These are phyloP conservation scores for Gaeumannomyces tritici DNA, from an alignment of 2,329 filamentous ascomycete species.

Conservation along the genomic window DNA sequence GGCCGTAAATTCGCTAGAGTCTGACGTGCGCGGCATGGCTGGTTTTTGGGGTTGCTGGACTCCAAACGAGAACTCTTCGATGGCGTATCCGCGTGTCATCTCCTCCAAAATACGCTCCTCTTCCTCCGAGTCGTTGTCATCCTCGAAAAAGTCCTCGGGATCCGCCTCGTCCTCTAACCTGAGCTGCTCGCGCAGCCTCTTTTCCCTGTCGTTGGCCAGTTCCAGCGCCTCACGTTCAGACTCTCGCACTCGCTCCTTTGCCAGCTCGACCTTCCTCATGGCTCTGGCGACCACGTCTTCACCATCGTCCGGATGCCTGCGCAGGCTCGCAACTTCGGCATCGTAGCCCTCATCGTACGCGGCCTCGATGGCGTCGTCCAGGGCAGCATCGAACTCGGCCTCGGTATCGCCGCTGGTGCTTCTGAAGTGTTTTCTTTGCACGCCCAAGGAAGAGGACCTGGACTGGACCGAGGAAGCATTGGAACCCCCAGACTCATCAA, in stretches of 20 bases:
- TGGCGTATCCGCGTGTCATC: slow-evolving; percentile 73
- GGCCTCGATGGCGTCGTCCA: slow-evolving; percentile 92
- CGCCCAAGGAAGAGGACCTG: slow-evolving; percentile 59
- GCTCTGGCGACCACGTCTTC: slow-evolving; percentile 41
- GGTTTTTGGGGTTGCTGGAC: slow-evolving; percentile 55
- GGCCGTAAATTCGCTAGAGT: slow-evolving; percentile 69
- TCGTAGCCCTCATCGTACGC: slow-evolving; percentile 91
- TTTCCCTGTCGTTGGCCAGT: slow-evolving; percentile 50
- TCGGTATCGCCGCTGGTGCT: slow-evolving; percentile 64
- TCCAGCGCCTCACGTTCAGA: slow-evolving; percentile 62
- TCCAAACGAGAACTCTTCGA: slow-evolving; percentile 75
- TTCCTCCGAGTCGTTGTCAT: slow-evolving; percentile 56
- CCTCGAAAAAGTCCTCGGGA: slow-evolving; percentile 48
- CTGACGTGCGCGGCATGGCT: slow-evolving; percentile 65
- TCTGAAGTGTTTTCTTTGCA: slow-evolving; percentile 61
- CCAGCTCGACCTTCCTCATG: slow-evolving; percentile 59
- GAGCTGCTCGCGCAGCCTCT: slow-evolving; percentile 31
- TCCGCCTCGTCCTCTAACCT: slow-evolving; percentile 38
- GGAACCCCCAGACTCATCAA: slow-evolving; percentile 74
- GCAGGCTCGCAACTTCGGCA: slow-evolving; percentile 22
- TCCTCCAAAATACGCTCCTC: slow-evolving; percentile 77
- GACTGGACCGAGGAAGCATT: slow-evolving; percentile 70
- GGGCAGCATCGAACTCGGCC: slow-evolving; percentile 84
- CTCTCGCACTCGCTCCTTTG: slow-evolving; percentile 66
- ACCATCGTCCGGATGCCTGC: slow-evolving; percentile 19